Percentiles rank a stretch among this genome's conserved stretches.
phyloP scores from a whole-genome alignment of 805 yeast genomes.

The Ogataea haglerorum region DNA sequence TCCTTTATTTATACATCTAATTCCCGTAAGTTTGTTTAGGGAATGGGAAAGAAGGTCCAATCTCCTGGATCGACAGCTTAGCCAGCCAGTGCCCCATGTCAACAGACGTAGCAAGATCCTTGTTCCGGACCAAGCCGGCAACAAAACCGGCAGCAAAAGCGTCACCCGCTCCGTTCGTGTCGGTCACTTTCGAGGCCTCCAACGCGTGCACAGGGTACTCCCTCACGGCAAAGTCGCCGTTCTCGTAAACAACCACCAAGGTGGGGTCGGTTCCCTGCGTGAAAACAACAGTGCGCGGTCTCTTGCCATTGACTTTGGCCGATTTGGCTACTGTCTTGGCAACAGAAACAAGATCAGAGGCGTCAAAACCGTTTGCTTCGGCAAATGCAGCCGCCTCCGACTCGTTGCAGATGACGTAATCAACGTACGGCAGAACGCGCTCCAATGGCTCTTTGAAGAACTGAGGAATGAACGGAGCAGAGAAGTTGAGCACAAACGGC shows the following conservation, averaged over 20 bases:
- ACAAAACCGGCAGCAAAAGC: slow-evolving; percentile 96
- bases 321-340: slow-evolving; percentile 79
- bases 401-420: slow-evolving; percentile 91
- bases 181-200: slow-evolving; percentile 64
- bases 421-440: slow-evolving; percentile 78
- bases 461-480: slow-evolving; percentile 96
- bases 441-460: slow-evolving; percentile 92
- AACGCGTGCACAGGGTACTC: slow-evolving; percentile 71
- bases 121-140: slow-evolving; percentile 80
- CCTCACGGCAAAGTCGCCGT: slow-evolving; percentile 43
- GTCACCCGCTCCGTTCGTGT: slow-evolving; percentile 99
- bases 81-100: slow-evolving; percentile 98
- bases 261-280: slow-evolving; percentile 96
- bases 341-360: slow-evolving; percentile 64
- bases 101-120: slow-evolving; percentile 54
- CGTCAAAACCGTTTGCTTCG: slow-evolving; percentile 66
- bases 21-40: slow-evolving; percentile 54
- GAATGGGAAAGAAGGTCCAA: slow-evolving; percentile 92
- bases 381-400: slow-evolving; percentile 95
- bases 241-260: slow-evolving; percentile 60
- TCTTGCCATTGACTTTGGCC: slow-evolving; percentile 66
- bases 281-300: slow-evolving; percentile 83
- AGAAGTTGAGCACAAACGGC: slow-evolving; percentile 72
- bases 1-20: slow-evolving; percentile 1
- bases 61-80: slow-evolving; percentile 81